Evolutionary conservation across 805 yeast genomes (phyloP), one percentile per base, ranked within the genome.

Genomic region (Yamadazyma scolyti): DNA sequence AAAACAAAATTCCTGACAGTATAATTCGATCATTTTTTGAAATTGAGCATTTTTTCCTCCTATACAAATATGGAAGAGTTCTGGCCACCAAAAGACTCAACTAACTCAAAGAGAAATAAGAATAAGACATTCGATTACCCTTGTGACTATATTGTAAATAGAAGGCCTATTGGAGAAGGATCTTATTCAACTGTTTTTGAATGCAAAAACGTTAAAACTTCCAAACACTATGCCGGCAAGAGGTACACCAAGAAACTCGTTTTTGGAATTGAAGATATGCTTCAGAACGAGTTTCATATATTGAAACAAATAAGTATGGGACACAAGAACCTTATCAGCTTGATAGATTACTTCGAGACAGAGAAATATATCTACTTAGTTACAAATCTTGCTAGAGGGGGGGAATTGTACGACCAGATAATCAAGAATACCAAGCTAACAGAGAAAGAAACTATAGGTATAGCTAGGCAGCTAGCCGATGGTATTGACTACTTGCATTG

Each of bases 301-400:
- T 62, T 82, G 25, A 65, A 66, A 50, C 67, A 65, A 16, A 56
- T 77, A 7, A 70, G 77, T 28, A 57, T 56, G 37, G 68, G 67
- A 20, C 77, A 75, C 37, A 56, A 68, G 14, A 75, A 79, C 48
- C 67, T 82, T 9, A 58, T 82, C 32, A 79, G 79, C 23, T 54
- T 82, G 30, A 66, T 76, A 7, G 89, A 82, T 56, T 77, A 71
- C 54, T 82, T 82, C 50, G 88, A 82, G 50, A 82, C 90, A 0
- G 60, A 64, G 4, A 71, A 75, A 33, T 63, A 67, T 43, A 57
- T 75, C 21, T 73, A 61, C 29, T 48, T 82, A 27, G 73, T 82
- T 24, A 81, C 88, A 1, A 84, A 80, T 44, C 57, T 82, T 27
- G 85, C 87, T 23, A 55, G 54, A 9, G 82, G 84, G 10, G 82